Evolutionary conservation across 2,329 filamentous ascomycete genomes (phyloP), one percentile per base, ranked within the genome.

Genomic region (Colletotrichum somersetense): DNA sequence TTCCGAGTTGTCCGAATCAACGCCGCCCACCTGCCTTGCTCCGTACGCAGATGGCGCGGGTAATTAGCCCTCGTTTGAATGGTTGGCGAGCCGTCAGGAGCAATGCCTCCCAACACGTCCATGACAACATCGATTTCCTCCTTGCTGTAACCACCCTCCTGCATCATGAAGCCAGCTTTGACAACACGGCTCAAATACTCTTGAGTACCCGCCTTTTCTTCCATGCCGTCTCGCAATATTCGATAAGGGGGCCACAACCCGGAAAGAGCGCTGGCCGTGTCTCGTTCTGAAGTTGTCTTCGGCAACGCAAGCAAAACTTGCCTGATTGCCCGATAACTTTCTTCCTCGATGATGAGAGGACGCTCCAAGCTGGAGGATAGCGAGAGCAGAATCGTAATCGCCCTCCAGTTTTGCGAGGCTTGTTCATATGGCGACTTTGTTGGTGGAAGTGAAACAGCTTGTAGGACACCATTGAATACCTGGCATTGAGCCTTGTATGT

Each of bases 231-330:
- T 69, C 87, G 85, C 14, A 86, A 83, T 48, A 84, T 82, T 66
- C 88, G 81, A 79, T 90, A 91, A 0, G 90, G 90, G 12, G 90
- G 90, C 90, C 89, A 91, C 2, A 84, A 84, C 62, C 85, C 82
- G 2, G 82, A 81, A 67, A 89, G 84, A 38, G 88, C 85, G 26
- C 79, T 74, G 1, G 86, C 84, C 42, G 84, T 85, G 44, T 83
- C 84, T 18, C 78, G 80, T 78, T 92, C 90, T 6, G 79, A 80
- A 8, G 80, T 77, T 11, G 86, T 87, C 76, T 90, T 91, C 55
- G 83, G 83, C 67, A 87, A 81, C 3, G 85, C 88, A 8, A 88
- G 78, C 66, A 91, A 78, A 3, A 91, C 87, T 50, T 81, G 75
- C 48, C 87, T 83, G 56, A 91, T 87, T 5, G 89, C 85, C 61